Percentiles rank a stretch among this genome's conserved stretches.
Conservation (phyloP, 78 protist species). For the Isochrysis galbana region DNA sequence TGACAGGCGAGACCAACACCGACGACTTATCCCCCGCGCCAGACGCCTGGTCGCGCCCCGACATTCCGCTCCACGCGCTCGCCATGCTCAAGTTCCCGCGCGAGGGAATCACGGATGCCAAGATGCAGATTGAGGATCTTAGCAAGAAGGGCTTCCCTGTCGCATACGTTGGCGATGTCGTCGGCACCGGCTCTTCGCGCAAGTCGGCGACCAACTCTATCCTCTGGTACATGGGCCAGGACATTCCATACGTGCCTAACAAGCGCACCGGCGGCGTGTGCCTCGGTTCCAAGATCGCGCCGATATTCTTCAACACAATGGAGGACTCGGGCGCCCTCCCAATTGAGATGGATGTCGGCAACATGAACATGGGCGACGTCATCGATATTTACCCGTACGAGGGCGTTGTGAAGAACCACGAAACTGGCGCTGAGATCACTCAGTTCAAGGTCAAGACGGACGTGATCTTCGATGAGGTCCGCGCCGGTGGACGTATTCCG, state of each 20-base stretch:
- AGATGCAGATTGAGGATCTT: slow-evolving; percentile 44
- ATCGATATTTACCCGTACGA: slow-evolving; percentile 50
- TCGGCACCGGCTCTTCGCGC: slow-evolving; percentile 67
- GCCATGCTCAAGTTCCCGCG: slow-evolving; percentile 57
- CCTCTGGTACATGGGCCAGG: slow-evolving; percentile 64
- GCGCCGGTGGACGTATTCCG: slow-evolving; percentile 63
- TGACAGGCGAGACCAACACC: slow-evolving; percentile 68
- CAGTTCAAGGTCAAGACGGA: slow-evolving; percentile 53
- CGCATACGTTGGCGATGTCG: slow-evolving; percentile 68
- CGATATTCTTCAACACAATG: slow-evolving; percentile 69
- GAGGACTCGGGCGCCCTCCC: slow-evolving; percentile 67
- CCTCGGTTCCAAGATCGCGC: slow-evolving; percentile 62
- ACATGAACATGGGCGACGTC: slow-evolving; percentile 58
- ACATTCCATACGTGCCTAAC: slow-evolving; percentile 60
- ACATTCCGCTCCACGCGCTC: slow-evolving; percentile 60
- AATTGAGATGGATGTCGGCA: slow-evolving; percentile 50
- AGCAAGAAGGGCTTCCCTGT: slow-evolving; percentile 58
- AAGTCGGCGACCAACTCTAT: slow-evolving; percentile 65
- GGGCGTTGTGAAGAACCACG: slow-evolving; percentile 30
- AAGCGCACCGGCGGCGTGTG: slow-evolving; percentile 57
- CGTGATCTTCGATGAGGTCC: slow-evolving; percentile 53
- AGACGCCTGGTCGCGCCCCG: slow-evolving; percentile 66
- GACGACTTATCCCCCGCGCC: slow-evolving; percentile 68
- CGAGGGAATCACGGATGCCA: background rate
- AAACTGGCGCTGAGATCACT: background rate